Base-by-base conservation (phyloP, 139 green algal species). In the Marvania coccoides region DNA sequence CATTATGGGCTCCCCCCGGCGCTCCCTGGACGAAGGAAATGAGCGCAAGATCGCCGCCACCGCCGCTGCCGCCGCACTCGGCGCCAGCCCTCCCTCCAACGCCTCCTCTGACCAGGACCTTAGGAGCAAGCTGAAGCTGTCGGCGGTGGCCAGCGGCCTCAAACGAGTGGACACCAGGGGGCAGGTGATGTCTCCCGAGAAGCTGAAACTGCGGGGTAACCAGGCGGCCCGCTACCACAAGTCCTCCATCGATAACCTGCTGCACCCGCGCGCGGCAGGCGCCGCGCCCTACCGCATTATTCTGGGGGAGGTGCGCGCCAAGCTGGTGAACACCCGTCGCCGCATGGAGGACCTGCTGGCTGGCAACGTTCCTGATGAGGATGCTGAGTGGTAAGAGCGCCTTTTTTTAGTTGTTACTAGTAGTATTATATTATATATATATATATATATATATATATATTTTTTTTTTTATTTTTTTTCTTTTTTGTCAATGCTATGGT, bases 271-370 rank as follows among this genome's bases (percentile, higher is more conserved):
- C 23, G 51, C 61, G 35, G 58, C 70, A 14, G 88, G 87, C 68
- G 78, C 67, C 74, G 91, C 83, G 13, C 93, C 93, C 14, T 98
- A 98, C 77, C 73, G 93, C 31, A 78, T 95, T 38, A 65, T 98
- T 35, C 83, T 98, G 34, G 83, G 80, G 2, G 83, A 95, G 39
- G 80, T 98, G 34, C 66, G 86, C 2, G 79, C 92, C 72, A 88
- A 84, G 66, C 86, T 98, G 64, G 70, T 88, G 26, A 86, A 88
- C 77, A 98, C 92, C 0, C 81, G 88, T 9, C 75, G 83, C 40
- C 73, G 74, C 58, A 89, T 96, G 80, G 87, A 97, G 83, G 78
- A 90, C 39, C 51, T 92, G 61, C 72, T 96, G 48, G 64, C 65
- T 5, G 81, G 80, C 36, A 47, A 62, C 15, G 60, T 83, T n/a